Evolutionary conservation across 306 rosid species (phyloP).

Genomic region (Canavalia gladiata): DNA sequence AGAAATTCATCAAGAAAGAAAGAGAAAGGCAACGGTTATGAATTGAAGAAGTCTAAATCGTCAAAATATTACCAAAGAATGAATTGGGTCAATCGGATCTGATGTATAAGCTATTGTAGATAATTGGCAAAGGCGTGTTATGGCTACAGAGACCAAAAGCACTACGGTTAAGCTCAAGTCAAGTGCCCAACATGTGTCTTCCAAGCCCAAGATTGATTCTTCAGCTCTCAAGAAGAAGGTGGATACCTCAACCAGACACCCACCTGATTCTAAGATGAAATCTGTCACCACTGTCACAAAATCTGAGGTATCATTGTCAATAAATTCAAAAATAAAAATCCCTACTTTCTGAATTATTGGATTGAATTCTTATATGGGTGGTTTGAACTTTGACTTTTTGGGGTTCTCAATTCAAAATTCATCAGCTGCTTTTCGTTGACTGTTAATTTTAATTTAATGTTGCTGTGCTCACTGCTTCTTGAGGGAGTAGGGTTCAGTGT

Average conservation of each 20-base stretch:
- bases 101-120: background rate
- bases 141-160: conserved; percentile 68
- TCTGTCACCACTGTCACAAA: conserved; percentile 56
- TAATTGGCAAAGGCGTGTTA: conserved; percentile 28
- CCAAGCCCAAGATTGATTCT: conserved; percentile 60
- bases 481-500: conserved; percentile 10
- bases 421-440: conserved; percentile 35
- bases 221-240: conserved; percentile 62
- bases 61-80: too few species aligned
- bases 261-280: conserved; percentile 65
- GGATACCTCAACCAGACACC: conserved; percentile 62
- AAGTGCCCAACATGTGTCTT: conserved; percentile 60
- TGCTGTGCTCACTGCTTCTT: conserved; percentile 16
- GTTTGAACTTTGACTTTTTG: conserved; percentile 26
- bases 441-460: background rate
- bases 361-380: conserved; percentile 40
- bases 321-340: background rate
- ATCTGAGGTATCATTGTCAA: conserved; percentile 70
- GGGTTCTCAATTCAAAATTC: conserved; percentile 43
- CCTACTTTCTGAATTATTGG: conserved; percentile 26
- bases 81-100: conserved; percentile 47
- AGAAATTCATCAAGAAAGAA: background rate
- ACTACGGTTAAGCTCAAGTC: conserved; percentile 62
- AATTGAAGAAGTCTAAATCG: background rate
- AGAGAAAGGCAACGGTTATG: conserved; percentile 26